phyloP scores from a whole-genome alignment of 2,329 filamentous ascomycete species.

The Massarina eburnea region DNA sequence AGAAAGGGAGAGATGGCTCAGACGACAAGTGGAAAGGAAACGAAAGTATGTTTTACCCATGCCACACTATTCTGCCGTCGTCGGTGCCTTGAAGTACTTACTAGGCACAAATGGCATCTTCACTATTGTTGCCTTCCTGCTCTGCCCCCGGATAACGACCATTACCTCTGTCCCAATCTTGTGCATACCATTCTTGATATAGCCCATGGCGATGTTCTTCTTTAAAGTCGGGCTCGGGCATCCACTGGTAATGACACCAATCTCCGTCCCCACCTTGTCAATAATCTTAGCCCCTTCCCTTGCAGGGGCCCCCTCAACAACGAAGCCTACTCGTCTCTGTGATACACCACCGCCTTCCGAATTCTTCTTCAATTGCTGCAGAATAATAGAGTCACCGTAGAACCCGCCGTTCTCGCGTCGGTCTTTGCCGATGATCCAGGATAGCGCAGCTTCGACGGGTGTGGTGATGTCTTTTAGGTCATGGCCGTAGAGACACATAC shows the following conservation, averaged over 20 bases:
- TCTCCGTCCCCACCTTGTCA: slow-evolving; percentile 61
- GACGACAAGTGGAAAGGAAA: too few species aligned
- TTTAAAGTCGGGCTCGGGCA: slow-evolving; percentile 83
- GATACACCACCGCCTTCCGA: slow-evolving; percentile 71
- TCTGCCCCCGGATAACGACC: slow-evolving; percentile 75
- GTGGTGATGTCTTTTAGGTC: slow-evolving; percentile 82
- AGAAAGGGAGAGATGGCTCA: too few species aligned
- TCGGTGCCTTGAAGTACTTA: slow-evolving; percentile 64
- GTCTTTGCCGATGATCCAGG: slow-evolving; percentile 84
- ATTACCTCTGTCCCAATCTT: slow-evolving; percentile 81
- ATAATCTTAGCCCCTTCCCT: slow-evolving; percentile 85
- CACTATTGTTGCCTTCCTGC: slow-evolving; percentile 71
- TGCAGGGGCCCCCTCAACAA: slow-evolving; percentile 83
- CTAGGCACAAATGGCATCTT: slow-evolving; percentile 88
- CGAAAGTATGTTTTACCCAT: background rate
- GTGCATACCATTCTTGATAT: slow-evolving; percentile 77
- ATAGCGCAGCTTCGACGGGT: slow-evolving; percentile 65
- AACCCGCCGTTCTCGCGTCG: slow-evolving; percentile 73
- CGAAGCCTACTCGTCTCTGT: slow-evolving; percentile 76
- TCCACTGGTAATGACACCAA: slow-evolving; percentile 85
- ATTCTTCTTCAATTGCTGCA: slow-evolving; percentile 73
- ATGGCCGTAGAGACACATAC: slow-evolving; percentile 99
- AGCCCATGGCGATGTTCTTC: slow-evolving; percentile 96
- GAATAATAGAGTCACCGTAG: slow-evolving; percentile 77
- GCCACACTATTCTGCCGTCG: background rate